These are phyloP conservation scores for Aquilaria agallochum DNA, from an alignment of 441 rosid species.

Conservation along the genomic window DNA sequence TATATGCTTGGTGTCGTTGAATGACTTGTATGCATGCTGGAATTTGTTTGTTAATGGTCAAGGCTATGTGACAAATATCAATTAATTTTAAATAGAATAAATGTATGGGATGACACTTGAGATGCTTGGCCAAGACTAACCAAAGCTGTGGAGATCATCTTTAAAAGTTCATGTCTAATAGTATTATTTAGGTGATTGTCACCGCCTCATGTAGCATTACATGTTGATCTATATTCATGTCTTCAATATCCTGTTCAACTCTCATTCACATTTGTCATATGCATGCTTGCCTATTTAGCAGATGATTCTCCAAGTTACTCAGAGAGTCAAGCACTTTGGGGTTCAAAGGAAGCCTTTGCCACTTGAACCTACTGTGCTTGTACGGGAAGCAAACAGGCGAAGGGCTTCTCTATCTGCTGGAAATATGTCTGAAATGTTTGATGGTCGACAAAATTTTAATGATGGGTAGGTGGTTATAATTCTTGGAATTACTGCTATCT, in stretches of 20 bases:
- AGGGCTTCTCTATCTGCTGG: slow-evolving; percentile 99
- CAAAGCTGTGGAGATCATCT: no score
- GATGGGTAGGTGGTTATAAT: slow-evolving; percentile 64
- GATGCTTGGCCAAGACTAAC: no score
- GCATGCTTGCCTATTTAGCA: slow-evolving; percentile 19
- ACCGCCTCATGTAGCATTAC: slow-evolving; percentile 2
- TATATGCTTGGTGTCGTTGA: no score
- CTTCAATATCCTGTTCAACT: neutral
- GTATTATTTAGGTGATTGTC: no score
- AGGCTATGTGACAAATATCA: no score
- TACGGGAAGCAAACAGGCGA: slow-evolving; percentile 95
- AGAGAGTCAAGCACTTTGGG: slow-evolving; percentile 77
- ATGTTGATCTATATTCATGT: neutral
- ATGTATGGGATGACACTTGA: no score
- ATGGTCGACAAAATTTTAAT: slow-evolving; percentile 47
- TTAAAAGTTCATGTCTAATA: slow-evolving; percentile 1
- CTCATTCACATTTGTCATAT: slow-evolving; percentile 11
- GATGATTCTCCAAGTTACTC: slow-evolving; percentile 78
- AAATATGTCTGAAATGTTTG: slow-evolving; percentile 73
- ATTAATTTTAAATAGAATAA: no score
- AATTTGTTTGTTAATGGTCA: no score
- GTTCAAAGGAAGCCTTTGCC: slow-evolving; percentile 91
- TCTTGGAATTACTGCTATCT: slow-evolving; percentile 8
- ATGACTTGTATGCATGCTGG: no score
- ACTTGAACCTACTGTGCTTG: slow-evolving; percentile 90